Evolutionary conservation across 2,329 filamentous ascomycete genomes (phyloP), one percentile per base, ranked within the genome.

Genomic region (Neopestalotiopsis sp.): DNA sequence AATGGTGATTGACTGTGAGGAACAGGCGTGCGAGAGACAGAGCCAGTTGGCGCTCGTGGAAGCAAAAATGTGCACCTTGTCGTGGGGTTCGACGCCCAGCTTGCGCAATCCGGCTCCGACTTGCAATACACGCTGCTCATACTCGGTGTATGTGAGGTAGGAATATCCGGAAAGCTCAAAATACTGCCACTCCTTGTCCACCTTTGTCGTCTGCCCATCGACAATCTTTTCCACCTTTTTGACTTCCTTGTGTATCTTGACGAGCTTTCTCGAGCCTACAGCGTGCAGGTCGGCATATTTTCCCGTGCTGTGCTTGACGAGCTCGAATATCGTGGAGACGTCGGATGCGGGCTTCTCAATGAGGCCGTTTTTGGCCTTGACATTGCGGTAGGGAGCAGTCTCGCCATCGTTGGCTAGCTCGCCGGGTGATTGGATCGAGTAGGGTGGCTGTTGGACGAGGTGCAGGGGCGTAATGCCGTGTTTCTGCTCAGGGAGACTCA

Each of bases 171-270:
- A 91, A 73, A 97, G 89, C 86, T 97, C 94, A 74, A 94, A 97
- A 82, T 91, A 97, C 66, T 91, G 90, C 94, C 94, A 97, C 80
- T 95, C 89, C 89, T 97, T 97, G 72, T 97, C 93, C 42, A 96
- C 89, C 82, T 95, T 89, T 72, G 87, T 85, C 80, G 94, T 88
- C 79, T 92, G 88, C 74, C 94, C 94, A 76, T 97, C 93, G 69
- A 97, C 84, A 65, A 94, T 86, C 88, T 97, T 97, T 86, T 94
- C 92, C 74, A 97, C 84, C 87, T 94, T 96, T 85, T 95, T 97
- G 74, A 88, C 91, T 85, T 97, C 94, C 75, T 89, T 89, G 81
- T 97, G 94, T 61, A 91, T 89, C 80, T 91, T 86, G 81, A 97
- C 80, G 69, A 97, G 86, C 79, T 88, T 91, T 72, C 94, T 90